These are phyloP conservation scores for Trichosporon ovoides DNA, from an alignment of 1,284 basidiomycete species.

Conservation along the genomic window DNA sequence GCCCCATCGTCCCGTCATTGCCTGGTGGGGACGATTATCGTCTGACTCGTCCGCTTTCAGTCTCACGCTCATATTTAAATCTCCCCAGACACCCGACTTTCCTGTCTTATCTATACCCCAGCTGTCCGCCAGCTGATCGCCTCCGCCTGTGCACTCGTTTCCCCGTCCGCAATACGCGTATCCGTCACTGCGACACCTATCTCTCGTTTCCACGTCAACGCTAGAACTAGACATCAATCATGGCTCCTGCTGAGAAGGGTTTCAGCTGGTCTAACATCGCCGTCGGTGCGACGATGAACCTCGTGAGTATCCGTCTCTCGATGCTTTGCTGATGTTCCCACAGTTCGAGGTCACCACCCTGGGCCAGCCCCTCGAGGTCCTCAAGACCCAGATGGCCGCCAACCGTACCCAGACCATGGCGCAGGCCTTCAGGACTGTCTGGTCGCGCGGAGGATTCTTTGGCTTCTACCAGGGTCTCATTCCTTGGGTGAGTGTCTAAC, in stretches of 20 bases:
- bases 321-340: constrained; percentile 2
- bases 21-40: background rate
- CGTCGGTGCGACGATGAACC: constrained; percentile 95
- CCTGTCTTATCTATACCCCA: constrained; percentile 9
- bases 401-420: constrained; percentile 85
- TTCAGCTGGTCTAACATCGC: constrained; percentile 99
- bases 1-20: background rate
- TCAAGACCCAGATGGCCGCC: constrained; percentile 98
- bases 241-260: constrained; percentile 68
- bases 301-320: constrained; percentile 55
- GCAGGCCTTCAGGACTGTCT: constrained; percentile 79
- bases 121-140: background rate
- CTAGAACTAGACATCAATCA: constrained; percentile 22
- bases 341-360: constrained; percentile 78
- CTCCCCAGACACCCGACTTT: constrained; percentile 7
- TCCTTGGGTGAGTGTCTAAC: constrained; percentile 70
- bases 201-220: constrained; percentile 4
- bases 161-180: background rate
- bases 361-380: constrained; percentile 94
- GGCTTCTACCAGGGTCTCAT: constrained; percentile 99
- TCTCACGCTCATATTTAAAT: background rate
- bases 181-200: background rate
- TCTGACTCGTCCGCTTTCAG: constrained; percentile 2
- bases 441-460: constrained; percentile 79
- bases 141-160: background rate